Base-by-base conservation (phyloP, 306 rosid genomes). In the Senna tora region DNA sequence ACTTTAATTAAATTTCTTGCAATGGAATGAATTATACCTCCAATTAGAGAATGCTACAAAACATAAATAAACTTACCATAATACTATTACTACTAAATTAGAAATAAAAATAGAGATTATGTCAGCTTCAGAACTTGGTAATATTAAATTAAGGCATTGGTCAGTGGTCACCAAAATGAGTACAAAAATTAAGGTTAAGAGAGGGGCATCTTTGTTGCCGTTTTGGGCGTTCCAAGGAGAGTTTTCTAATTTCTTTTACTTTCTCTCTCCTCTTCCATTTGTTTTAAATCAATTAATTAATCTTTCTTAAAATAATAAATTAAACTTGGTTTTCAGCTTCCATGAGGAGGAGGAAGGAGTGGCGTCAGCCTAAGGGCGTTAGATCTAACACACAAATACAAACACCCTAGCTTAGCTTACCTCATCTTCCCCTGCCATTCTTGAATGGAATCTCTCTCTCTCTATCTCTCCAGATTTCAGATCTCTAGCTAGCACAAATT, bases 341-440 rank as follows among this genome's bases (percentile, higher is more conserved):
- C 71, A 81, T 47, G 61, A 65, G 11, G 30, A 33, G 52, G 8
- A 36, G 6, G 39, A 7, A 36, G 8, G 47, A 67, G 77, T 83
- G 55, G 72, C 86, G 89, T 85, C 92, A 84, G 85, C 82, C 75
- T 72, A 81, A 78, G 67, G 72, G 43, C 82, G 39, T 61, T 77
- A 76, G 87, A 83, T 83, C 84, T 76, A 63, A 45, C 49, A 41
- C 63, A 21, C 51, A 14, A 25, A n/a, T 25, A 25, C 30, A n/a
- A n/a, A 25, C 30, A 25, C 3, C 30, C 30, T 25, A 25, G 30
- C 45, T 63, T 68, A 81, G 78, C 82, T 83, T 71, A 66, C 81
- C 85, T 72, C 78, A 74, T 21, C 74, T 77, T 87, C 65, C 73
- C 13, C 84, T 68, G 73, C 88, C 65, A 47, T 52, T 52, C 75